Evolutionary conservation across 768 basidiomycete species (phyloP).

Genomic region (Termitomyces sp.): DNA sequence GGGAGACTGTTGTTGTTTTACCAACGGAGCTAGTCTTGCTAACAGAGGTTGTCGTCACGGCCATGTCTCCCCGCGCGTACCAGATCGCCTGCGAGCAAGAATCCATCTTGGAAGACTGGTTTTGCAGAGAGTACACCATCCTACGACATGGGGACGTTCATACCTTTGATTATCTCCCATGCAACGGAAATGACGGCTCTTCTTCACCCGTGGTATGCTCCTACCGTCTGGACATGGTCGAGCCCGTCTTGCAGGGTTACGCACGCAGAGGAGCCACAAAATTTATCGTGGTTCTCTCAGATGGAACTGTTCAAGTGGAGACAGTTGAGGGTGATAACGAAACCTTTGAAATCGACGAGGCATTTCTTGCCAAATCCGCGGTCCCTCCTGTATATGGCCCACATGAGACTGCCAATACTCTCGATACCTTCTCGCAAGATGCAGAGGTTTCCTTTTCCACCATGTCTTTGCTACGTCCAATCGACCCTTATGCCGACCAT

Average conservation of each 20-base stretch:
- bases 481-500: constrained; percentile 40
- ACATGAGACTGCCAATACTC: constrained; percentile 8
- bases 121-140: constrained; percentile 38
- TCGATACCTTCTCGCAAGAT: constrained; percentile 6
- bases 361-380: constrained; percentile 58
- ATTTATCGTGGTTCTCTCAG: constrained; percentile 43
- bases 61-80: constrained; percentile 48
- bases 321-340: constrained; percentile 28
- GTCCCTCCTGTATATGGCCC: constrained; percentile 22
- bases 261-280: constrained; percentile 44
- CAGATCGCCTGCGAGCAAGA: constrained; percentile 30
- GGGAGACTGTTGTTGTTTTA: constrained; percentile 16
- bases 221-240: constrained; percentile 55
- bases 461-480: constrained; percentile 27
- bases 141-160: constrained; percentile 49
- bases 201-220: constrained; percentile 19
- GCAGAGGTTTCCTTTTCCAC: constrained; percentile 22
- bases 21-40: constrained; percentile 30
- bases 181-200: constrained; percentile 17
- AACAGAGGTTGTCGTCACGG: constrained; percentile 49
- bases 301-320: constrained; percentile 13
- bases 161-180: constrained; percentile 17
- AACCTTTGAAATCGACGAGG: constrained; percentile 66
- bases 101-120: constrained; percentile 37
- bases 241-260: constrained; percentile 75